Percentiles rank a stretch among this genome's conserved stretches.
Evolutionary conservation across 495 filamentous ascomycete genomes (phyloP).

Genomic region (Aspergillus nanangensis): DNA sequence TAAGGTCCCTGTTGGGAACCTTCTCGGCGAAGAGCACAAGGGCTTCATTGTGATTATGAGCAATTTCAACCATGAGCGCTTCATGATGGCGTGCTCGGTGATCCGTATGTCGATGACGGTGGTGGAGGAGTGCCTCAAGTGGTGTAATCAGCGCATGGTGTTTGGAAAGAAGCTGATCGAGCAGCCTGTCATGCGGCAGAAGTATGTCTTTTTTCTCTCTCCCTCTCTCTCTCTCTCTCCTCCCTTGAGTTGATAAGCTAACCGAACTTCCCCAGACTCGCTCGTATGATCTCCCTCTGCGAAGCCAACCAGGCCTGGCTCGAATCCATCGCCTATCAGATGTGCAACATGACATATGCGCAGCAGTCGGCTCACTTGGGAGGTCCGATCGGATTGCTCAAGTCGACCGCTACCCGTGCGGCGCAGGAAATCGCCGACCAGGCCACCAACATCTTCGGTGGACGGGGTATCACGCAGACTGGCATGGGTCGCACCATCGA

Average conservation of each 20-base stretch:
- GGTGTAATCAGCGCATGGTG: constrained; percentile 85
- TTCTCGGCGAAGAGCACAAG: constrained; percentile 81
- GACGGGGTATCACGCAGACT: constrained; percentile 71
- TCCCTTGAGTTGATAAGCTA: constrained; percentile 1
- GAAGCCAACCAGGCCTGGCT: constrained; percentile 85
- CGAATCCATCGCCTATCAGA: constrained; percentile 79
- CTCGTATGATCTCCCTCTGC: constrained; percentile 79
- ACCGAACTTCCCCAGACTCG: constrained; percentile 42
- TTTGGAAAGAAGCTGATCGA: constrained; percentile 78
- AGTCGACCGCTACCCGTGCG: constrained; percentile 69
- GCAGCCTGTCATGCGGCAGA: constrained; percentile 82
- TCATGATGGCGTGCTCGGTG: constrained; percentile 63
- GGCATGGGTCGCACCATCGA: constrained; percentile 82
- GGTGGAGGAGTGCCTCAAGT: constrained; percentile 83
- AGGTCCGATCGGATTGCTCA: constrained; percentile 79
- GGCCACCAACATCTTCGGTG: constrained; percentile 83
- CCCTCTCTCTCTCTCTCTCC: background rate
- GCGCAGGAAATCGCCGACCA: constrained; percentile 81
- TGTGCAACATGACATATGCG: constrained; percentile 79
- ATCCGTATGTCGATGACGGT: constrained; percentile 63
- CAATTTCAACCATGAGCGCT: constrained; percentile 83
- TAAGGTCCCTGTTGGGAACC: constrained; percentile 75
- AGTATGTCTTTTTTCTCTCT: too few relatives aligned
- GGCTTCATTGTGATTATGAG: constrained; percentile 84
- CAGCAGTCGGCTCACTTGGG: constrained; percentile 72